Evolutionary conservation across 176 grass and related monocot genomes (phyloP).

Genomic region (Zoysia pacifica): DNA sequence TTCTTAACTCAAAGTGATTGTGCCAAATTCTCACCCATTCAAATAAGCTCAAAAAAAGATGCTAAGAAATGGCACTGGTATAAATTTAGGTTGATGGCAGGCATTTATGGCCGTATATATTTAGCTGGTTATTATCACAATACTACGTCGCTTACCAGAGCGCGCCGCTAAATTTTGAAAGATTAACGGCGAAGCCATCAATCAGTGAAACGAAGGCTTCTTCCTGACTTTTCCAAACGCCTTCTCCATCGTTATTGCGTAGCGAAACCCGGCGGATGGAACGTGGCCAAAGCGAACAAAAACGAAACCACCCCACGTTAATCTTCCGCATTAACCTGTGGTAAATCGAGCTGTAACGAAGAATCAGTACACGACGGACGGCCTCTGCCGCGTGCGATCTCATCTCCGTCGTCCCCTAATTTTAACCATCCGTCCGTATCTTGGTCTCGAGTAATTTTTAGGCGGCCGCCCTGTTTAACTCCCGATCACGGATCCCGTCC

Average conservation of each 20-base stretch:
- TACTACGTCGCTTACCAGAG: background rate
- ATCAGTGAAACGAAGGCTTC: background rate
- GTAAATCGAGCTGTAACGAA: background rate
- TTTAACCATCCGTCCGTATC: slow-evolving; percentile 38
- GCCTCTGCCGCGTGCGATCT: background rate
- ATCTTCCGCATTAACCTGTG: slow-evolving; percentile 39
- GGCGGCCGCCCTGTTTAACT: background rate
- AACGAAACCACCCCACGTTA: slow-evolving; percentile 28
- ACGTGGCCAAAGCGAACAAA: background rate
- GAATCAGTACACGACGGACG: background rate
- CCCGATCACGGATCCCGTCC: slow-evolving; percentile 20
- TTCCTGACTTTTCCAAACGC: slow-evolving; percentile 30
- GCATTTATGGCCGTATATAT: slow-evolving; percentile 12
- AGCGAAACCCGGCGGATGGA: background rate
- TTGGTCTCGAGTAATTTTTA: background rate
- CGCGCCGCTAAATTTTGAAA: background rate
- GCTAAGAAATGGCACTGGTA: slow-evolving; percentile 3
- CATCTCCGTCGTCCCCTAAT: slow-evolving; percentile 5
- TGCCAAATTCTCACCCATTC: background rate
- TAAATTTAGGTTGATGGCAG: slow-evolving; percentile 33
- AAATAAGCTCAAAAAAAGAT: background rate
- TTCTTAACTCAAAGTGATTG: background rate
- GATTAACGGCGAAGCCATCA: background rate
- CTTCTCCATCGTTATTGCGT: slow-evolving; percentile 25
- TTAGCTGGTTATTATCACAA: background rate